A percentile compares a stretch with the other conserved stretches of the same genome.
Conservation (phyloP, 305 asterid genomes). For the Withania somnifera region DNA sequence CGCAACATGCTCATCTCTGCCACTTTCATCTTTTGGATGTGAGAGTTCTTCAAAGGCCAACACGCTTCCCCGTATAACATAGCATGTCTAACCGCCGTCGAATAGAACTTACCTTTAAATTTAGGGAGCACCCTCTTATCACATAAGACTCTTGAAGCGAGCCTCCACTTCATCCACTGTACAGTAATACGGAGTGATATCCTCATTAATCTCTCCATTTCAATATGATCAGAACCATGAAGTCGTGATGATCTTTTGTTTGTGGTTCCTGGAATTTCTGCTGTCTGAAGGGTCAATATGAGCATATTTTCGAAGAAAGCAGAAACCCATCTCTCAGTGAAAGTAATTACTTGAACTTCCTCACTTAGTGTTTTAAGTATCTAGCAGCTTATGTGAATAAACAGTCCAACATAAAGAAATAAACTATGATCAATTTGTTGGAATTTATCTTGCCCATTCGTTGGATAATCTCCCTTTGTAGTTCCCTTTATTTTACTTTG, state of each 20-base stretch:
- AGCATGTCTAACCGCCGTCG: too few species aligned
- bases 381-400: background rate
- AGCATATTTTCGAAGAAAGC: background rate
- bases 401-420: background rate
- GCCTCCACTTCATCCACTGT: too few species aligned
- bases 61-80: too few species aligned
- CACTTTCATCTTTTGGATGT: too few species aligned
- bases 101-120: too few species aligned
- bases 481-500: background rate
- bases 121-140: too few species aligned
- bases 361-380: background rate
- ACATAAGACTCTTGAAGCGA: too few species aligned
- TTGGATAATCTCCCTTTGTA: background rate
- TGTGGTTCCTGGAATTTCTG: background rate
- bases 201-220: too few species aligned
- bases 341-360: background rate
- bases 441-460: background rate
- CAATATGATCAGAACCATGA: background rate
- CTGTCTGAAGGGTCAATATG: background rate
- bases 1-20: too few species aligned
- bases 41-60: too few species aligned
- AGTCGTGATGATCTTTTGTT: background rate
- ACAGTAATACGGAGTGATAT: too few species aligned
- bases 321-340: background rate
- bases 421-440: background rate